These are phyloP conservation scores for Durio zibethinus DNA, from an alignment of 345 rosid species.

Conservation along the genomic window DNA sequence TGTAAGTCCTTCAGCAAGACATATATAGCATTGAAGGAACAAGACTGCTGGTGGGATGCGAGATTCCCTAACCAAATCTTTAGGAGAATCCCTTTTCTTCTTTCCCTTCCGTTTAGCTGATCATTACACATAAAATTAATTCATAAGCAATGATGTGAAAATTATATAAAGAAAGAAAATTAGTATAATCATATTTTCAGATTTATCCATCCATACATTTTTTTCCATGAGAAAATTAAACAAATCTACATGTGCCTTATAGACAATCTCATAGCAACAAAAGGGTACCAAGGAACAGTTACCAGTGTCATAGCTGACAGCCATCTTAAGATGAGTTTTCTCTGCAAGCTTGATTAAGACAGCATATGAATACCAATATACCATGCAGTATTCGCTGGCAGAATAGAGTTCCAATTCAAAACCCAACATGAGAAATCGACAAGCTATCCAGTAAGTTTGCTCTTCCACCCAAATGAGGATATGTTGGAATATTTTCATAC, in stretches of 20 bases:
- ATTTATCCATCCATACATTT: background rate
- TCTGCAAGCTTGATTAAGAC: slow-evolving; percentile 77
- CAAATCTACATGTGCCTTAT: background rate
- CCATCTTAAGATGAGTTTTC: slow-evolving; percentile 63
- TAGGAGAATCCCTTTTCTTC: slow-evolving; percentile 66
- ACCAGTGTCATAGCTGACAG: slow-evolving; percentile 41
- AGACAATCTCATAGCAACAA: slow-evolving; percentile 13
- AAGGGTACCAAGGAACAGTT: slow-evolving; percentile 17
- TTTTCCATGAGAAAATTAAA: background rate
- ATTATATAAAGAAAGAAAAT: background rate
- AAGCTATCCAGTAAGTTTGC: slow-evolving; percentile 93
- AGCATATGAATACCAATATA: slow-evolving; percentile 82
- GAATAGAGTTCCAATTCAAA: slow-evolving; percentile 95
- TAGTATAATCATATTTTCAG: background rate
- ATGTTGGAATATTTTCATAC: slow-evolving; percentile 46
- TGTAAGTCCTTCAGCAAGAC: slow-evolving; percentile 88
- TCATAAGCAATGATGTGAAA: background rate
- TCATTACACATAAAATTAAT: slow-evolving; percentile 13
- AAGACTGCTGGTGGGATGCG: slow-evolving; percentile 64
- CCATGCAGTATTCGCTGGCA: slow-evolving; percentile 85
- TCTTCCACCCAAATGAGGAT: slow-evolving; percentile 87
- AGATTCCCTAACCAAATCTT: slow-evolving; percentile 56
- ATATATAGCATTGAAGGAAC: slow-evolving; percentile 79
- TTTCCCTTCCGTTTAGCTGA: slow-evolving; percentile 81
- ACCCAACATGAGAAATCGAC: slow-evolving; percentile 79